phyloP scores from a whole-genome alignment of 225 moss, liverwort and hornwort species.

The Rhytidiadelphus loreus region DNA sequence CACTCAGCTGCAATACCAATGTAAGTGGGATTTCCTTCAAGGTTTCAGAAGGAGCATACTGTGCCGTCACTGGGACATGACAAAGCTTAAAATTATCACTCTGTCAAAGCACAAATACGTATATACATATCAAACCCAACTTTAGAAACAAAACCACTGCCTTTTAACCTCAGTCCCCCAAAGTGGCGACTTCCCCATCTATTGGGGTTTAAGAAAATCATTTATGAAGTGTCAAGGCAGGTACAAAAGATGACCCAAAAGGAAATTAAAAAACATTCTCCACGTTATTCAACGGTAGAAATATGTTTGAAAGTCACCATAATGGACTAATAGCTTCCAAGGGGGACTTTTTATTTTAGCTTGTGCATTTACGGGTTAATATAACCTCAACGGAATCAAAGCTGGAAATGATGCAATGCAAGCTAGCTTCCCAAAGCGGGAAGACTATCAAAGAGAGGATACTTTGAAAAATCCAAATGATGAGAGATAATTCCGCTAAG shows the following conservation, averaged over 20 bases:
- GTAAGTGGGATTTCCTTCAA: not conserved
- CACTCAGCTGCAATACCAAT: not conserved
- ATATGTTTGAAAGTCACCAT: not conserved
- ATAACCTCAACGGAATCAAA: not conserved
- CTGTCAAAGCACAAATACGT: not conserved
- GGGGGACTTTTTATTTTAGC: not conserved
- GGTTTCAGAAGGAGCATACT: not conserved
- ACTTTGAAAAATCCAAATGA: slow-evolving; percentile 86
- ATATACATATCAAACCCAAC: not conserved
- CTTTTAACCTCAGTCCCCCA: not conserved
- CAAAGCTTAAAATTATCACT: not conserved
- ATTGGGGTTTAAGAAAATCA: not conserved
- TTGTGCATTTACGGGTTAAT: not conserved
- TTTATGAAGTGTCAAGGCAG: not conserved
- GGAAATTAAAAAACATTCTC: not conserved
- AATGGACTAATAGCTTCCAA: not conserved
- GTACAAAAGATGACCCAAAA: too few relatives aligned
- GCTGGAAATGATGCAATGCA: not conserved
- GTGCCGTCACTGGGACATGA: not conserved
- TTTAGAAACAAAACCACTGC: not conserved
- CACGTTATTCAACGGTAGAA: not conserved
- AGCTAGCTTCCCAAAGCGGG: not conserved
- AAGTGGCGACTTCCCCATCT: not conserved
- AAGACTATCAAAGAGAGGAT: slow-evolving; percentile 18
- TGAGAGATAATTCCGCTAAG: slow-evolving; percentile 72